Base-by-base conservation (phyloP, 2,329 filamentous ascomycete species). In the Drechslerella stenobrocha region DNA sequence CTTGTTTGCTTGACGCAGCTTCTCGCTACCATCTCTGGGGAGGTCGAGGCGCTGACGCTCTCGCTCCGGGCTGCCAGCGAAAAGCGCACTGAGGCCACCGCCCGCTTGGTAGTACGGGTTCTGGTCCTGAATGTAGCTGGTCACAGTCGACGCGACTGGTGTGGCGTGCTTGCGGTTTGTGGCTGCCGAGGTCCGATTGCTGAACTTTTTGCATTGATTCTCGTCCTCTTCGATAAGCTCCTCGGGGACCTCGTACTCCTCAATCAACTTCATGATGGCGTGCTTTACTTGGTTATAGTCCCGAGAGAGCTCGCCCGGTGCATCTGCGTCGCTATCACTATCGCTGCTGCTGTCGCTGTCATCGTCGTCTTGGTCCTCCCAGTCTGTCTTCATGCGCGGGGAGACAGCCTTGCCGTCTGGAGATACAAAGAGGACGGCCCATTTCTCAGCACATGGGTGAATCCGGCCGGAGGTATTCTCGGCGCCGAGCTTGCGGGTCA, bases 241-340 rank as follows among this genome's bases (percentile, higher is more conserved):
- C 53, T 87, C 84, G 0, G 87, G 86, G 42, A 90, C 88, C 73
- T 93, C 89, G 69, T 87, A 91, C 70, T 95, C 89, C 73, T 90
- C 84, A 0, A 93, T 87, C 2, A 95, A 80, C 74, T 87, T 90
- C 64, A 90, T 78, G 53, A 95, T 88, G 0, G 89, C 88, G 66
- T 90, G 86, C 61, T 91, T 86, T 2, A 95, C 77, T 70, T 89
- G 87, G 73, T 90, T 87, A 71, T 91, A 90, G 73, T 90, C 88
- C 72, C 87, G 88, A 0, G 70, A 70, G 26, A 72, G 51, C 50
- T 73, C 72, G 15, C 70, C 48, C 3, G 75, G 72, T 18, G 76
- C 76, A 55, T 80, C 77, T 28, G 79, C 78, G 30, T 79, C 78
- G 40, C 77, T 78, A 71, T 78, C 79, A 44, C 83, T 81, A 3